Conservation (phyloP, 306 rosid species). For the Sindora glabra region DNA sequence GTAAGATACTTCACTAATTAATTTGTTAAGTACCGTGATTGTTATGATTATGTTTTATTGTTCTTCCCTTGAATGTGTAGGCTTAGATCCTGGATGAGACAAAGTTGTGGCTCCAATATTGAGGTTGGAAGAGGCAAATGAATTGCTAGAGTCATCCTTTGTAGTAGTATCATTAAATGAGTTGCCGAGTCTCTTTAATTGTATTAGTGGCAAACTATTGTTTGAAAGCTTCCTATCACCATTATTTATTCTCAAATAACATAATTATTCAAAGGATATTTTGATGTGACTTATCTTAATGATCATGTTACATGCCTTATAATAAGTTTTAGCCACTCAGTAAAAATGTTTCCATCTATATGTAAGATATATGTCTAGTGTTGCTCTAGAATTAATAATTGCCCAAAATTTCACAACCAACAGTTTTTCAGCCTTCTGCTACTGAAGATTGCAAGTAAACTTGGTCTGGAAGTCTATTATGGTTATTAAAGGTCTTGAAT, state of each 20-base stretch:
- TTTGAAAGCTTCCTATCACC: background rate
- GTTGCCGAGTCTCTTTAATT: conserved; percentile 53
- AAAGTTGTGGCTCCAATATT: conserved; percentile 77
- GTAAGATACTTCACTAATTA: too few relatives aligned
- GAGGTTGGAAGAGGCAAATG: conserved; percentile 37
- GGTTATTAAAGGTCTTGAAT: background rate
- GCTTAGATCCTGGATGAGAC: conserved; percentile 77
- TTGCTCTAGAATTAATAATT: background rate
- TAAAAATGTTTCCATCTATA: background rate
- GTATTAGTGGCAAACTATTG: too few relatives aligned
- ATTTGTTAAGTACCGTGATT: background rate
- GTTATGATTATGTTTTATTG: background rate
- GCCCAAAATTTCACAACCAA: background rate
- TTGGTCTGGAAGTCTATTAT: background rate
- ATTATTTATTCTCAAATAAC: background rate
- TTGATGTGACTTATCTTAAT: too few relatives aligned
- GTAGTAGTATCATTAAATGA: conserved; percentile 63
- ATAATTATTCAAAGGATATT: too few relatives aligned
- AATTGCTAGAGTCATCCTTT: conserved; percentile 47
- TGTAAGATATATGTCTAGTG: background rate
- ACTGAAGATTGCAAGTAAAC: background rate
- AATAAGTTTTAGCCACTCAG: too few relatives aligned
- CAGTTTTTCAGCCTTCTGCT: background rate
- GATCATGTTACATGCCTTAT: background rate
- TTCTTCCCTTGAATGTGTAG: conserved; percentile 1